These are phyloP conservation scores for Cercospora sesami DNA, from an alignment of 2,329 filamentous ascomycete genomes.

Conservation along the genomic window DNA sequence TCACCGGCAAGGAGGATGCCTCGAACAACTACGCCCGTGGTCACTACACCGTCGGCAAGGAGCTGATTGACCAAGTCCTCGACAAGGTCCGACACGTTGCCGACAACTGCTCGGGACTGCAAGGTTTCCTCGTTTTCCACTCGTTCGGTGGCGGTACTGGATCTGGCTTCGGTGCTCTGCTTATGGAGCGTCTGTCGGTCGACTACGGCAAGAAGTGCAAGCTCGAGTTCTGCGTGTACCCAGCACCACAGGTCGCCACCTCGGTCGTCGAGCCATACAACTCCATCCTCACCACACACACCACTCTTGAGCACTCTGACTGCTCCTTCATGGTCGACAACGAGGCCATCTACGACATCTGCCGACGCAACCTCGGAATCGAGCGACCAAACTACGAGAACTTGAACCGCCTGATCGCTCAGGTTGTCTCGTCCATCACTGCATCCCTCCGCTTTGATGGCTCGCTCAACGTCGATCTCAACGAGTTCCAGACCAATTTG, in stretches of 20 bases:
- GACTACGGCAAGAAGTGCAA: conserved; percentile 99
- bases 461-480: conserved; percentile 97
- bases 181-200: conserved; percentile 98
- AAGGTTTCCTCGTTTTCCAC: conserved; percentile 99
- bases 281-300: conserved; percentile 98
- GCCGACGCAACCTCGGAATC: conserved; percentile 93
- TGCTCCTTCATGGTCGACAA: conserved; percentile 99
- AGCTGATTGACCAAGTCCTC: conserved; percentile 95
- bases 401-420: conserved; percentile 96
- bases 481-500: conserved; percentile 99
- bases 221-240: conserved; percentile 99
- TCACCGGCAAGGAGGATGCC: conserved; percentile 99
- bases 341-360: conserved; percentile 99
- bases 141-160: conserved; percentile 98
- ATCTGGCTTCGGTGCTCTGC: conserved; percentile 94
- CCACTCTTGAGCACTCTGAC: conserved; percentile 98
- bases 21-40: conserved; percentile 99
- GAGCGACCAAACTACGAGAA: conserved; percentile 98
- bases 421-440: conserved; percentile 98
- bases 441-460: conserved; percentile 98
- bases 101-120: conserved; percentile 96
- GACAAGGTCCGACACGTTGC: conserved; percentile 97
- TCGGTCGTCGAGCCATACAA: conserved; percentile 99
- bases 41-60: conserved; percentile 99
- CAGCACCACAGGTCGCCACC: conserved; percentile 92